Evolutionary conservation across 148 eudicot genomes (phyloP).

Genomic region (Euryodendron excelsum): DNA sequence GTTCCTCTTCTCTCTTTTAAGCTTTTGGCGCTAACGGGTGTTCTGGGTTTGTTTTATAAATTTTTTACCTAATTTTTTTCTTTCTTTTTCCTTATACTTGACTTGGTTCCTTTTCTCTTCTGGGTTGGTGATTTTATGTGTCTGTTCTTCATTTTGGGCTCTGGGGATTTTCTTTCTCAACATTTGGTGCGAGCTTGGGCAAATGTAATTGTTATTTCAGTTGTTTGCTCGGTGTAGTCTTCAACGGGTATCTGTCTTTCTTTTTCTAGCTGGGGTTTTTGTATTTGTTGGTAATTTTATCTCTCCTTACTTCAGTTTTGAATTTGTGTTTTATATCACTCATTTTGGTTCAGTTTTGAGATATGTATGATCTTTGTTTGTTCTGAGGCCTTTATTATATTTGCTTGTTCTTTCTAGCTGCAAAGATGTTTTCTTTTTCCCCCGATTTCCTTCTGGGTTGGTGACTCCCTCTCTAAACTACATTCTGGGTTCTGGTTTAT

Average conservation of each 20-base stretch:
- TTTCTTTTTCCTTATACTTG: too few species aligned
- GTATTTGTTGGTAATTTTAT: not conserved
- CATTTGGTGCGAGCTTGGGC: not conserved
- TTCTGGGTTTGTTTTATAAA: not conserved
- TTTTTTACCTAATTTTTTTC: too few species aligned
- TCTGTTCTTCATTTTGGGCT: not conserved
- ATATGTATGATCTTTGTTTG: not conserved
- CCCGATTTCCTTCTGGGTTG: not conserved
- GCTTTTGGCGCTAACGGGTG: not conserved
- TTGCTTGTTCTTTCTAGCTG: not conserved
- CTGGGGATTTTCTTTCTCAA: not conserved
- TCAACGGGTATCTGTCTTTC: not conserved
- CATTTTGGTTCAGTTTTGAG: not conserved
- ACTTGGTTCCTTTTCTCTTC: not conserved
- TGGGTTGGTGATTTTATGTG: not conserved
- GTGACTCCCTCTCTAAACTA: not conserved
- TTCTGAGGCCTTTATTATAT: not conserved
- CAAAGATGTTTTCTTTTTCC: not conserved
- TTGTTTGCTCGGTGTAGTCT: not conserved
- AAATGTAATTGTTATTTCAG: too few species aligned
- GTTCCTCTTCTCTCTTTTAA: not conserved
- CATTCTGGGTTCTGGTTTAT: not conserved
- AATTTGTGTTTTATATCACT: not conserved
- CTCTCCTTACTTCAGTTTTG: not conserved
- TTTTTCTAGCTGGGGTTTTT: not conserved